Conservation (phyloP, 2,329 filamentous ascomycete species). For the Xylaria sp. region DNA sequence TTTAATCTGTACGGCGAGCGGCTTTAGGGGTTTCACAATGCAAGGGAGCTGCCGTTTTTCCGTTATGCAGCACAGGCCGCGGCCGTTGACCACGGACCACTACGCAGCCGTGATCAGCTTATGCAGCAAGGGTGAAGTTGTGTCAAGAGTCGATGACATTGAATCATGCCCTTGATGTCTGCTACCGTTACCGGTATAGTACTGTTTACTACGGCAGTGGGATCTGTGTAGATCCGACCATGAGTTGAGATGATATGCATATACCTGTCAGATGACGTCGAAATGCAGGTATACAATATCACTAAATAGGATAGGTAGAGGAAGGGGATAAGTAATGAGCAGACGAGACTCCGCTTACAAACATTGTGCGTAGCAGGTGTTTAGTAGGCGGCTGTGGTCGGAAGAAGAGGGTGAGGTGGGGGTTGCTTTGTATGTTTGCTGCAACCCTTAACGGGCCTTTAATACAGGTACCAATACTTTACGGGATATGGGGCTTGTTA, state of each 20-base stretch:
- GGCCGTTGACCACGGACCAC: not conserved
- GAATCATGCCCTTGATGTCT: not conserved
- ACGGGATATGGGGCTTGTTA: not conserved
- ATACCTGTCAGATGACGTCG: not conserved
- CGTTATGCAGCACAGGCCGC: too few species aligned
- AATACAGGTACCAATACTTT: constrained; percentile 19
- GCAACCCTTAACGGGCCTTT: not conserved
- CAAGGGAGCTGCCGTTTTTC: not conserved
- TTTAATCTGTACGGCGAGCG: not conserved
- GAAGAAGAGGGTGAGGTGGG: not conserved
- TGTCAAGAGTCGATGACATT: not conserved
- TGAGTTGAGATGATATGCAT: not conserved
- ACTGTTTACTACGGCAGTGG: not conserved
- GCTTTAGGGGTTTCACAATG: not conserved
- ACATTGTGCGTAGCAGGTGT: not conserved
- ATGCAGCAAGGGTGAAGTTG: not conserved
- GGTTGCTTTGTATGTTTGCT: not conserved
- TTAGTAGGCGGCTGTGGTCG: not conserved
- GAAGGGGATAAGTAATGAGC: not conserved
- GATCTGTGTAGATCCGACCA: not conserved
- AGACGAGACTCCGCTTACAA: not conserved
- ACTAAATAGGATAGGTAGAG: not conserved
- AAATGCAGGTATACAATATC: not conserved
- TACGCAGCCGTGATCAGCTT: not conserved
- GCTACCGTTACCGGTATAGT: too few species aligned